A percentile compares a stretch with the other conserved stretches of the same genome.
Conservation (phyloP, 2,329 filamentous ascomycete genomes). For the Arthrinium phaeospermum region DNA sequence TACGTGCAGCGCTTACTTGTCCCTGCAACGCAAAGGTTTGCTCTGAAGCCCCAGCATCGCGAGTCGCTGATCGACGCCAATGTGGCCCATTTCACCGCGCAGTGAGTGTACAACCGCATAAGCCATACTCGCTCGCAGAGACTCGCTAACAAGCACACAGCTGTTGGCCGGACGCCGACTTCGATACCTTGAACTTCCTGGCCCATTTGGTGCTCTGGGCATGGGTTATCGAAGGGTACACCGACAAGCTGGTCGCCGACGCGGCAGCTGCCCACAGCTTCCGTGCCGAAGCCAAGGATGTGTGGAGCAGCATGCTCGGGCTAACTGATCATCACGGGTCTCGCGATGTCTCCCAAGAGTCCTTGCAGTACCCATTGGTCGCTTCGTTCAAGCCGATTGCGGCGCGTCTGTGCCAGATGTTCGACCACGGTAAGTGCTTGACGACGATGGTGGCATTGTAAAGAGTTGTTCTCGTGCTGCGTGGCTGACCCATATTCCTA, state of each 20-base stretch:
- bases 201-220: background rate
- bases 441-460: no score
- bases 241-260: background rate
- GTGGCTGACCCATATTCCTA: background rate
- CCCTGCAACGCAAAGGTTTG: background rate
- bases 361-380: background rate
- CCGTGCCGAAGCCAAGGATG: background rate
- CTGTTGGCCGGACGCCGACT: background rate
- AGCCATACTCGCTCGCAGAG: background rate
- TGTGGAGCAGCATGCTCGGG: background rate
- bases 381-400: constrained; percentile 7
- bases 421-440: background rate
- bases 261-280: background rate
- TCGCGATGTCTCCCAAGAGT: no score
- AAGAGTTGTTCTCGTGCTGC: background rate
- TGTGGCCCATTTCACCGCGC: background rate
- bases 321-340: background rate
- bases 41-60: background rate
- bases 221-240: background rate
- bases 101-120: background rate
- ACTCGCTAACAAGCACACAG: background rate
- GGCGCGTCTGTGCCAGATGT: background rate
- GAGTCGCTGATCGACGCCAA: background rate
- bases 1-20: background rate
- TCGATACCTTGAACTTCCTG: background rate